Evolutionary conservation across 768 basidiomycete species (phyloP).

Genomic region (Hygrocybe punicea): DNA sequence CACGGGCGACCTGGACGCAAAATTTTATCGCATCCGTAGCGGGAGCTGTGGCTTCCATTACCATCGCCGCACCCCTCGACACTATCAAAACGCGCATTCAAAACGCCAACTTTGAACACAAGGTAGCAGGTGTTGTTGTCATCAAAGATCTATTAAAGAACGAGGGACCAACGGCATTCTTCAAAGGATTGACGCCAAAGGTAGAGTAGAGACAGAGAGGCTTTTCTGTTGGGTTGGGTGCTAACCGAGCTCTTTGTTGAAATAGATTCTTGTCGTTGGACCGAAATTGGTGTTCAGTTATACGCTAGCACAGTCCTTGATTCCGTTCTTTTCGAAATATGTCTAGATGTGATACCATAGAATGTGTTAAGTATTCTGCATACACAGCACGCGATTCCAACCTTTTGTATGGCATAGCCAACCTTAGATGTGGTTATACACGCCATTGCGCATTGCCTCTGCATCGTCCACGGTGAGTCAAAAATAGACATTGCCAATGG

Average conservation of each 20-base stretch:
- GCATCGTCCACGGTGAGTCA: too few relatives aligned
- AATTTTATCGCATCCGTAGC: slow-evolving; percentile 95
- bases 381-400: too few relatives aligned
- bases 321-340: slow-evolving; percentile 87
- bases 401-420: too few relatives aligned
- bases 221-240: slow-evolving; percentile 23
- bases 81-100: slow-evolving; percentile 97
- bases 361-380: too few relatives aligned
- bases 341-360: slow-evolving; percentile 41
- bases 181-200: slow-evolving; percentile 98
- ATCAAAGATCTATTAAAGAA: slow-evolving; percentile 81
- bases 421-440: slow-evolving; percentile 1
- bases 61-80: slow-evolving; percentile 93
- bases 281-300: slow-evolving; percentile 98
- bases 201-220: slow-evolving; percentile 37
- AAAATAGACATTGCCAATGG: too few relatives aligned
- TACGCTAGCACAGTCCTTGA: slow-evolving; percentile 93
- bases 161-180: slow-evolving; percentile 81
- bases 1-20: slow-evolving; percentile 71
- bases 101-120: slow-evolving; percentile 93
- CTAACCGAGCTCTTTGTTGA: slow-evolving; percentile 34
- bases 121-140: slow-evolving; percentile 75
- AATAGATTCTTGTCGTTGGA: slow-evolving; percentile 93
- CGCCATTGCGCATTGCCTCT: slow-evolving; percentile 13
- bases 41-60: slow-evolving; percentile 93